Evolutionary conservation across 495 filamentous ascomycete species (phyloP), one percentile per base, ranked within the genome.

Genomic region (Bombardia bombarda): DNA sequence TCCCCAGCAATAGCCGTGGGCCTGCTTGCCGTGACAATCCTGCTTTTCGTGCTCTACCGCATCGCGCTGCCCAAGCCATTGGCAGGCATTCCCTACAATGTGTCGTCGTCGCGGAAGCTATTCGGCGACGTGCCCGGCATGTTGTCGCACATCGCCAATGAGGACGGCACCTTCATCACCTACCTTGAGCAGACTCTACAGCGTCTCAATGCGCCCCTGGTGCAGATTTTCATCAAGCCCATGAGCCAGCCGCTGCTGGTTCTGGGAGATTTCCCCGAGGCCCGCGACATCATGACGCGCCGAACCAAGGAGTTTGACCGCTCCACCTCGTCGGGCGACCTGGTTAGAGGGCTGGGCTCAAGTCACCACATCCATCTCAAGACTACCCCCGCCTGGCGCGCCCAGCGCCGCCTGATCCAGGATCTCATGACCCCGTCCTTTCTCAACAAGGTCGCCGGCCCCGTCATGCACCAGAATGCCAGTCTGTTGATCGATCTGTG

Each of bases 51-150:
- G n/a, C 3, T 25, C 21, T 40, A 40, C 25, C 38, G 17, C 3
- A 8, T 16, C 10, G 18, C 33, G 23, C 44, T 46, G 10, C 44
- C 44, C n/a, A 22, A 37, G 17, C 44, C 44, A 7, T 10, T 46
- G 13, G 28, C 44, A 12, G 38, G 44, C 20, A 46, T 46, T 10
- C 37, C 44, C 3, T 35, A 46, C 37, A 46, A 46, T 17, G 12
- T 7, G 3, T 7, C 32, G 3, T 23, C 44, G 2, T 21, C 44
- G 1, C 14, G 16, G 9, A 24, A 14, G 5, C 38, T 40, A n/a
- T 10, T 34, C n/a, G 44, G 44, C n/a, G 44, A 46, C 37, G 38
- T 34, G 20, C 30, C 37, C 16, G 44, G 25, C 6, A 17, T 46
- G 26, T n/a, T n/a, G n/a, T n/a, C n/a, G n/a, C n/a, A n/a, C n/a